A percentile compares a stretch with the other conserved stretches of the same genome.
Evolutionary conservation across 2,329 filamentous ascomycete genomes (phyloP).

Genomic region (Chrysoporthe puriensis): DNA sequence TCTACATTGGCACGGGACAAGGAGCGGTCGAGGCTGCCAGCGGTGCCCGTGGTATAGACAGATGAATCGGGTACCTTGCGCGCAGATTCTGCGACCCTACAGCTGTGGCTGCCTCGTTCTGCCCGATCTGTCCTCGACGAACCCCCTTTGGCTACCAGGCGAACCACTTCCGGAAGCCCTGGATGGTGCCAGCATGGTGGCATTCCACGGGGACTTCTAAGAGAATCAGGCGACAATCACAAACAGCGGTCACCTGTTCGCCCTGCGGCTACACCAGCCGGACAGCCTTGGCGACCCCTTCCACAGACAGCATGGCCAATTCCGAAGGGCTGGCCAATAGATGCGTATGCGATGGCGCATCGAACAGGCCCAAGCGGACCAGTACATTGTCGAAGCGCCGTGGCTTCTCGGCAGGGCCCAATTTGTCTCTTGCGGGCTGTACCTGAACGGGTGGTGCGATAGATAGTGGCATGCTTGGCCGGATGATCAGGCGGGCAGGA

Average conservation of each 20-base stretch:
- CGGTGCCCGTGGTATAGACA: neutral
- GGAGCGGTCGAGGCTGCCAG: neutral
- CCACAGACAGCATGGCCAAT: constrained; percentile 2
- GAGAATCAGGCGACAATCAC: neutral
- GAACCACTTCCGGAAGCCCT: neutral
- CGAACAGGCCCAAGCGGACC: neutral
- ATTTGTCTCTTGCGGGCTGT: neutral
- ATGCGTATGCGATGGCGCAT: neutral
- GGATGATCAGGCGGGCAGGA: neutral
- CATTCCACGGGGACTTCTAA: neutral
- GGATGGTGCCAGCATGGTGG: neutral
- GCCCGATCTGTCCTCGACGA: neutral
- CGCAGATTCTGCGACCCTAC: neutral
- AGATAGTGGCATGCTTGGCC: neutral
- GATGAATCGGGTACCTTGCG: neutral
- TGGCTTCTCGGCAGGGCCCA: neutral
- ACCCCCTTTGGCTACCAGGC: neutral
- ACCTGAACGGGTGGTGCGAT: neutral
- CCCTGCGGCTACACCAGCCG: constrained; percentile 1
- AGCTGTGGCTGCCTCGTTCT: constrained; percentile 10
- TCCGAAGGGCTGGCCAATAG: neutral
- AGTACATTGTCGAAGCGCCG: constrained; percentile 4
- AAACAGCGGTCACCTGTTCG: neutral
- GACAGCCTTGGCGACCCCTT: neutral
- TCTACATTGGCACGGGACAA: neutral